Percentiles rank a stretch among this genome's conserved stretches.
Conservation (phyloP, 2,329 filamentous ascomycete genomes). For the Podosphaera fusca region DNA sequence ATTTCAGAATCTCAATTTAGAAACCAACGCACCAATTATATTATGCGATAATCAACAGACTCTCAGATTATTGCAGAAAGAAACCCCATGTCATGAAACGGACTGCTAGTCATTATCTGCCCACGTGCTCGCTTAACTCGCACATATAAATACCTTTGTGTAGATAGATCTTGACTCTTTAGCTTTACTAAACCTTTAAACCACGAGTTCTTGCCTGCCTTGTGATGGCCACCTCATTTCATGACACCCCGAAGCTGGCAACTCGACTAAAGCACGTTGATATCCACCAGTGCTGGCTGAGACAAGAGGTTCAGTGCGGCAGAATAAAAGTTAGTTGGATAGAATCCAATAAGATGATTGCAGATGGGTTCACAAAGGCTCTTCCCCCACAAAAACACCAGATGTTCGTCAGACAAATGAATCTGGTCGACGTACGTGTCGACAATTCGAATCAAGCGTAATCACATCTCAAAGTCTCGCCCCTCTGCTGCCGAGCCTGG, state of each 20-base stretch:
- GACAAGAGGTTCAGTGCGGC: slow-evolving; percentile 8
- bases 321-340: slow-evolving; percentile 1
- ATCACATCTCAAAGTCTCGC: too few relatives aligned
- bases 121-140: too few relatives aligned
- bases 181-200: too few relatives aligned
- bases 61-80: not conserved
- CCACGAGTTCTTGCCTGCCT: too few relatives aligned
- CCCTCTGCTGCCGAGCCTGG: not conserved
- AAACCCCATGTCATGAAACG: too few relatives aligned
- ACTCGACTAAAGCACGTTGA: not conserved
- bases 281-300: not conserved
- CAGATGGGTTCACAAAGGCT: not conserved
- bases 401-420: not conserved
- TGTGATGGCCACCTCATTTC: too few relatives aligned
- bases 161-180: too few relatives aligned
- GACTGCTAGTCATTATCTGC: too few relatives aligned
- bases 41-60: slow-evolving; percentile 1
- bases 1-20: not conserved
- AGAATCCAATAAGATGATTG: slow-evolving; percentile 1
- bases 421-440: not conserved
- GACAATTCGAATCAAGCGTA: not conserved
- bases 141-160: too few relatives aligned
- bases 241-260: too few relatives aligned
- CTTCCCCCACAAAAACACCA: not conserved
- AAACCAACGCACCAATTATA: not conserved